phyloP scores from a whole-genome alignment of 2,329 filamentous ascomycete species.

The Cadophora sp. region DNA sequence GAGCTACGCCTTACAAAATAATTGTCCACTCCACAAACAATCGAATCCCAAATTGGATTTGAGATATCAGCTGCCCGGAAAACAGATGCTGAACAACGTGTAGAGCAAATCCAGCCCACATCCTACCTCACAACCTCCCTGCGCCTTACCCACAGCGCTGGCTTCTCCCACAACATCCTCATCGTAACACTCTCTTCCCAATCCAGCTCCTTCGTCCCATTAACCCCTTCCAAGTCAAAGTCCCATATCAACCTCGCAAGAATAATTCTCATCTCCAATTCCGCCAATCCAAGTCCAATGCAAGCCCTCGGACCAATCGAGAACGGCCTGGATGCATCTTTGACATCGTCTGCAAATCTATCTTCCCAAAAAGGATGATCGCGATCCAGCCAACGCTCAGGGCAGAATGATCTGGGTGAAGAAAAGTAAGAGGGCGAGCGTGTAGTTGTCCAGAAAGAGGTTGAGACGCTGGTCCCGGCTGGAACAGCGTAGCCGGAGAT shows the following conservation, averaged over 20 bases:
- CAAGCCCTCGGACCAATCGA: conserved; percentile 32
- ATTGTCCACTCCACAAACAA: background rate
- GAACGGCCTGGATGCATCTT: conserved; percentile 30
- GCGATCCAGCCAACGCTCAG: conserved; percentile 45
- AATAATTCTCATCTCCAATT: conserved; percentile 32
- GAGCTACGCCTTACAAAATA: background rate
- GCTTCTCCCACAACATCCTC: conserved; percentile 25
- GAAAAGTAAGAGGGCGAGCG: conserved; percentile 24
- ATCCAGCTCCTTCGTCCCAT: conserved; percentile 19
- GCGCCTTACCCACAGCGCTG: background rate
- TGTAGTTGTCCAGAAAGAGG: conserved; percentile 13
- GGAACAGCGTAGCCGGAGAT: conserved; percentile 24
- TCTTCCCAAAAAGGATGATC: background rate
- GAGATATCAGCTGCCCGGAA: too few relatives aligned
- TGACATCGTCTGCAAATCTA: conserved; percentile 27
- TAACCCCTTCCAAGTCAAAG: conserved; percentile 28
- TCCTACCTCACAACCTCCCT: background rate
- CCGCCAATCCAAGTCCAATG: conserved; percentile 33
- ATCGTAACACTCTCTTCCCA: conserved; percentile 17
- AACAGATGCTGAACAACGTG: too few relatives aligned
- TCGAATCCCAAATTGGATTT: too few relatives aligned
- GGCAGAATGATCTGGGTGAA: conserved; percentile 38
- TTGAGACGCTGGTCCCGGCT: conserved; percentile 15
- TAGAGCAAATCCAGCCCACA: background rate
- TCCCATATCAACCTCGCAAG: conserved; percentile 35